Conservation (phyloP, 768 basidiomycete species). For the Amylocystis lapponica region DNA sequence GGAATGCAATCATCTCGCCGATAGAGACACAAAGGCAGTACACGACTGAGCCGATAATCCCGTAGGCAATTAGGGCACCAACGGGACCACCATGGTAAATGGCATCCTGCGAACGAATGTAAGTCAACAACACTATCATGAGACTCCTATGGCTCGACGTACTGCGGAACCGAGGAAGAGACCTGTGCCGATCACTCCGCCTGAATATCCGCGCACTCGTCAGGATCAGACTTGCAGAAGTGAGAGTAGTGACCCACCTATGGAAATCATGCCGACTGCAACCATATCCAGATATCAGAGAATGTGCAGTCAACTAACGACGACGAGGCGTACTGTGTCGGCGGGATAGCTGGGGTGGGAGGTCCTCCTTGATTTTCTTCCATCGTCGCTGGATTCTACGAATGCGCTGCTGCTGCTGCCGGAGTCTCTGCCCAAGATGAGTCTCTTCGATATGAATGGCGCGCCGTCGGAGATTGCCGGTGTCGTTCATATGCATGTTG, state of each 20-base stretch:
- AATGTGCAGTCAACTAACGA: neutral
- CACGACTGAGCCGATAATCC: constrained; percentile 34
- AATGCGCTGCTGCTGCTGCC: constrained; percentile 16
- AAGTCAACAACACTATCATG: neutral
- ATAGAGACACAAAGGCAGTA: constrained; percentile 30
- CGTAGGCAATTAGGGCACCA: constrained; percentile 44
- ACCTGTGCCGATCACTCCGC: constrained; percentile 34
- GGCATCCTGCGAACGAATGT: constrained; percentile 15
- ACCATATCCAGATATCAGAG: neutral
- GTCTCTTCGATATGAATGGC: too few relatives aligned
- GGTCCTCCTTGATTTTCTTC: constrained; percentile 20
- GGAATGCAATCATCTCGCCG: constrained; percentile 31
- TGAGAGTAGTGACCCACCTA: constrained; percentile 9
- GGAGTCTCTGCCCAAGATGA: neutral
- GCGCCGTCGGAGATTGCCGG: too few relatives aligned
- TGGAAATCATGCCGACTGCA: constrained; percentile 25
- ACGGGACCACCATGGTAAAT: constrained; percentile 49
- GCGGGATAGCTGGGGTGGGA: constrained; percentile 22
- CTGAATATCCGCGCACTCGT: constrained; percentile 4
- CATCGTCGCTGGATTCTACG: constrained; percentile 18
- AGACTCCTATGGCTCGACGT: neutral
- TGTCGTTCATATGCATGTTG: too few relatives aligned
- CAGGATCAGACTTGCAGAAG: neutral
- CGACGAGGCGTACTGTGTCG: constrained; percentile 16
- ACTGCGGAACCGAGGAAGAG: constrained; percentile 33